Evolutionary conservation across 2,329 filamentous ascomycete species (phyloP).

Genomic region (Sphaerulina vaccinii): DNA sequence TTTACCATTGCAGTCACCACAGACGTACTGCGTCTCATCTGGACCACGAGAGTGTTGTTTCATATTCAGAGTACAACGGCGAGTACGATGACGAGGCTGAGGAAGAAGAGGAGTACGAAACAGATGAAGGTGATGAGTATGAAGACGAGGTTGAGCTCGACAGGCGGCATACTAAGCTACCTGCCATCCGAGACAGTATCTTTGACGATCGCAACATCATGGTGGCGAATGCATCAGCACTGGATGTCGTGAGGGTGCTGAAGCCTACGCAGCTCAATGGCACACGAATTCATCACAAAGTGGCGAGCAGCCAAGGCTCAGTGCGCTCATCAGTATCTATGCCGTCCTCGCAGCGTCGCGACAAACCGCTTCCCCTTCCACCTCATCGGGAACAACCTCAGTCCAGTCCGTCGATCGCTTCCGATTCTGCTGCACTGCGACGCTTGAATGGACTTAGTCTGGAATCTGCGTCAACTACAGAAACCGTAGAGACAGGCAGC

Average conservation of each 20-base stretch:
- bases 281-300: constrained; percentile 5
- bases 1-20: not conserved
- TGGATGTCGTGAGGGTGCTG: constrained; percentile 22
- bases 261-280: constrained; percentile 14
- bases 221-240: constrained; percentile 21
- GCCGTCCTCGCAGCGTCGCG: constrained; percentile 9
- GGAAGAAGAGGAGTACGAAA: constrained; percentile 16
- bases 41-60: constrained; percentile 19
- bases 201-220: constrained; percentile 22
- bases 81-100: constrained; percentile 10
- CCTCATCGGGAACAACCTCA: constrained; percentile 1
- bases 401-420: not conserved
- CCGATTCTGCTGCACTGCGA: constrained; percentile 17
- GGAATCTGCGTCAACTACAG: constrained; percentile 14
- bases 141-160: constrained; percentile 7
- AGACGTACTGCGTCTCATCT: constrained; percentile 10
- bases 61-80: constrained; percentile 21
- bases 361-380: constrained; percentile 3
- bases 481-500: constrained; percentile 6
- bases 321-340: constrained; percentile 14
- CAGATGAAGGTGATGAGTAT: constrained; percentile 5
- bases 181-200: constrained; percentile 27
- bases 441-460: constrained; percentile 20
- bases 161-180: constrained; percentile 7
- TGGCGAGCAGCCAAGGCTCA: constrained; percentile 14